A percentile compares a stretch with the other conserved stretches of the same genome.
Evolutionary conservation across 1,284 basidiomycete species (phyloP).

Genomic region (Rhodotorula mucilaginosa): DNA sequence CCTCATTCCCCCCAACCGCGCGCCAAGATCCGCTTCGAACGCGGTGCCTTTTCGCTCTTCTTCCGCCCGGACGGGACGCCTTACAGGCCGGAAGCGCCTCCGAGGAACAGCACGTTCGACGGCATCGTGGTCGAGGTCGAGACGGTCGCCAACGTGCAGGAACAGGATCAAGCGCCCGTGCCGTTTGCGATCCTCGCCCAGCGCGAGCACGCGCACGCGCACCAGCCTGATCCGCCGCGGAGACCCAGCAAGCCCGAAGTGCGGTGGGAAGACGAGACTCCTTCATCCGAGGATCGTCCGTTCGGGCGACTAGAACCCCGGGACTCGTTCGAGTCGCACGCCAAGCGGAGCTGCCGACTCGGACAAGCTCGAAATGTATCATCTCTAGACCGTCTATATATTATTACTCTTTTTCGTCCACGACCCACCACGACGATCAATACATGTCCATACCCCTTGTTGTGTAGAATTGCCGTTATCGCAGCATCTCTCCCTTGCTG

Average conservation of each 20-base stretch:
- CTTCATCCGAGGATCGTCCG: background rate
- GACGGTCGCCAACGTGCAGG: background rate
- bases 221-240: background rate
- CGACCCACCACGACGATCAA: too few species aligned
- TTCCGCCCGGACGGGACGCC: background rate
- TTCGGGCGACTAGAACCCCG: background rate
- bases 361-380: background rate
- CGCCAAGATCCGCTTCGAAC: background rate
- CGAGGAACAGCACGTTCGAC: background rate
- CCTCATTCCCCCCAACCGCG: background rate
- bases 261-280: background rate
- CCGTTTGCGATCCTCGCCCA: background rate
- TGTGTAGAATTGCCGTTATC: background rate
- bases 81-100: background rate
- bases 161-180: background rate
- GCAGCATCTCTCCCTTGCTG: background rate
- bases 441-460: background rate
- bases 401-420: too few species aligned
- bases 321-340: conserved; percentile 3
- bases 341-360: background rate
- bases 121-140: conserved; percentile 21
- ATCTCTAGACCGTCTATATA: background rate
- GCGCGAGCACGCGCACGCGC: background rate
- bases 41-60: background rate
- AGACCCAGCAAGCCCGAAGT: background rate